Evolutionary conservation across 1,139 yeast species (phyloP).

Genomic region (Torulaspora pretoriensis): DNA sequence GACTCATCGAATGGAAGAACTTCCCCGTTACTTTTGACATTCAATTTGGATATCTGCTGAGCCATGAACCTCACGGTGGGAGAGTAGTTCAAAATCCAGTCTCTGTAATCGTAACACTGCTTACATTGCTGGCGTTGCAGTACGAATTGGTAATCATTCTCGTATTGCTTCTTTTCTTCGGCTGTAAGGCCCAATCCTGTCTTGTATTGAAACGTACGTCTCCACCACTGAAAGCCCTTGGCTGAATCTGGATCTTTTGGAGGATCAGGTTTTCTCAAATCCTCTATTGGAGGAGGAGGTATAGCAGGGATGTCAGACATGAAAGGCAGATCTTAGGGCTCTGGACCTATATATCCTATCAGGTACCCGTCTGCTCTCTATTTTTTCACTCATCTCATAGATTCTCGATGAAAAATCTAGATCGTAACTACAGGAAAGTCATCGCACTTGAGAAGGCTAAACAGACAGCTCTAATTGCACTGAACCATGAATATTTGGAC

Average conservation of each 20-base stretch:
- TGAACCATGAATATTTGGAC: slow-evolving; percentile 72
- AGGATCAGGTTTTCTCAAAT: slow-evolving; percentile 18
- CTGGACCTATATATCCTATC: no score
- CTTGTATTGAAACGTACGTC: slow-evolving; percentile 64
- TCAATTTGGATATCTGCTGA: slow-evolving; percentile 67
- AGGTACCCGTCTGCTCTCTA: background rate
- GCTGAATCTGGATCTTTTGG: slow-evolving; percentile 19
- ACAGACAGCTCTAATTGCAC: background rate
- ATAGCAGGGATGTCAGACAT: slow-evolving; percentile 8
- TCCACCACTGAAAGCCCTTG: slow-evolving; percentile 75
- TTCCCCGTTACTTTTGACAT: slow-evolving; percentile 14
- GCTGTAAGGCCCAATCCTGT: slow-evolving; percentile 65
- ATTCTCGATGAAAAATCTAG: slow-evolving; percentile 1
- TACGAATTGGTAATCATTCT: slow-evolving; percentile 46
- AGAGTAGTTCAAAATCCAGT: slow-evolving; percentile 74
- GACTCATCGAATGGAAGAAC: slow-evolving; percentile 29
- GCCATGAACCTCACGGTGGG: slow-evolving; percentile 88
- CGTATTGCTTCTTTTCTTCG: slow-evolving; percentile 54
- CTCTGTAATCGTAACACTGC: slow-evolving; percentile 65
- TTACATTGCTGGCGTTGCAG: slow-evolving; percentile 56
- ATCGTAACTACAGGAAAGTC: slow-evolving; percentile 1
- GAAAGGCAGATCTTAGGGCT: background rate
- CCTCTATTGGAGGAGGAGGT: slow-evolving; percentile 19
- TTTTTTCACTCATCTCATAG: background rate
- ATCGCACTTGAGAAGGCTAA: background rate